Base-by-base conservation (phyloP, 169 alveolate genomes). In the Plasmodium blacklocki region DNA sequence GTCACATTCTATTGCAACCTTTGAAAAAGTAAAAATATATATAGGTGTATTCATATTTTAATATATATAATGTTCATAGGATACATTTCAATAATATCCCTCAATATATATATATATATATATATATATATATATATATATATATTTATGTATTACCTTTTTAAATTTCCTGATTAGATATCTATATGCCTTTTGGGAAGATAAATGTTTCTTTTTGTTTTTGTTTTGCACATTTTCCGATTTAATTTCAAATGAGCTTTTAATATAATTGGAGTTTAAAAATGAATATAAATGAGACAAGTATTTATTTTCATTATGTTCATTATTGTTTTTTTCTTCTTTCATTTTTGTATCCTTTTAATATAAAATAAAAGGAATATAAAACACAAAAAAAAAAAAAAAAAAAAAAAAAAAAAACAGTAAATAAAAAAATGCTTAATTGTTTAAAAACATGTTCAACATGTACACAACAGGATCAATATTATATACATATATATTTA, bases 231-330 rank as follows among this genome's bases (percentile, higher is more conserved):
- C 83, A 68, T 67, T 3, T 83, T 83, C 91, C n/a, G 49, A 18
- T 50, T 83, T 68, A 19, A 6, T 83, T 68, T 68, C 71, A 68
- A 68, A 68, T 19, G 83, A 50, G 43, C 39, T 68, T 83, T 54
- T 83, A 18, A 83, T 68, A 68, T 83, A 83, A 83, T 66, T 83
- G 29, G 91, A 58, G 70, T 83, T 83, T 68, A 83, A 73, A 72
- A 83, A 83, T 19, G 91, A 83, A 54, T 83, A 83, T 9, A 83
- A 39, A 56, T 83, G 91, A 23, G 91, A 83, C 26, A 83, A 63
- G 66, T 83, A 83, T 49, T 83, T 83, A 58, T 83, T 83, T 83
- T 83, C 91, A 50, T 49, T 54, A 68, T 70, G 63, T 56, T 83
- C 91, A 72, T 50, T 83, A 29, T 64, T 56, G 59, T 59, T 68